Base-by-base conservation (phyloP, 129 eudicot genomes). In the Logfia minima region DNA sequence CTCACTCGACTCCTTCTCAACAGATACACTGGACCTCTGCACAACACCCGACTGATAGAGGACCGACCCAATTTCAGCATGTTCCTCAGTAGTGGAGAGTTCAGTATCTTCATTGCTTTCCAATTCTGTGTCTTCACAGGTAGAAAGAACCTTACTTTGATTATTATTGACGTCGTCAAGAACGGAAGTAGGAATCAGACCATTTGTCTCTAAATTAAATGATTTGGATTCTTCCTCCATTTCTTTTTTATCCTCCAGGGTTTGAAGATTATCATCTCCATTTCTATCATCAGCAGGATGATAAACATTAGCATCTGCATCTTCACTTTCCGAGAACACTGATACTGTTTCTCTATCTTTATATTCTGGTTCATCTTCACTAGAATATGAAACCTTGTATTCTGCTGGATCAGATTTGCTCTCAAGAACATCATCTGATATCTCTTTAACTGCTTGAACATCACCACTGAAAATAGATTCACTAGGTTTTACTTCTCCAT, bases 371-470 rank as follows among this genome's bases (percentile, higher is more conserved):
- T 59, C 83, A 70, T 60, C 75, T 29, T 74, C 89, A 74, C 59
- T 71, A 31, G 48, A 67, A 79, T 72, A 37, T 24, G 78, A 78
- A 72, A 56, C 60, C n/a, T 22, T 61, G 41, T 24, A 81, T 72
- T 76, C 80, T 41, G 68, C 83, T 11, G 77, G 48, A 82, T 76
- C 89, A 82, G 51, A 48, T 53, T 72, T 66, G 56, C 80, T 84
- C 68, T 90, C 71, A 35, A 51, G 41, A 70, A 59, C 75, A 81
- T 80, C 82, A 75, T 60, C 77, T 16, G 59, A 67, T 58, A 62
- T 21, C 59, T 71, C 83, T 58, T 58, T 22, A 2, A n/a, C 62
- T 60, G 34, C 71, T 58, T 41, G 41, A 32, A 84, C 79, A 76
- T 22, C 63, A 58, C 14, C 28, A 19, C 63, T 21, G 63, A 21